These are phyloP conservation scores for Juncus effusus DNA, from an alignment of 176 grass and related monocot genomes.

Conservation along the genomic window DNA sequence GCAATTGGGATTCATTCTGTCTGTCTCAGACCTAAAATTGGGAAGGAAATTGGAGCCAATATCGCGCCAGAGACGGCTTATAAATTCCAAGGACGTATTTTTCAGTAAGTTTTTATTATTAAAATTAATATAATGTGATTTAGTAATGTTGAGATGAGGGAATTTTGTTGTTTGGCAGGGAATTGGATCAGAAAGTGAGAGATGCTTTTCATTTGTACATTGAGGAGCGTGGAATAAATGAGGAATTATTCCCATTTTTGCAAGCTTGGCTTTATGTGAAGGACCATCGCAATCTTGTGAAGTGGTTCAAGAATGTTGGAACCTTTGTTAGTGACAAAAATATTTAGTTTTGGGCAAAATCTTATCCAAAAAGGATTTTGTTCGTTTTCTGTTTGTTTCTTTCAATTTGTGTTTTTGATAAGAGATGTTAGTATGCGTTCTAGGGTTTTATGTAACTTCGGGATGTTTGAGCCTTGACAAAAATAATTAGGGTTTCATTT, in stretches of 20 bases:
- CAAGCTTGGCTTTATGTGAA: slow-evolving; percentile 99
- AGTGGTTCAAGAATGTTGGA: slow-evolving; percentile 84
- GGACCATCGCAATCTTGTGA: slow-evolving; percentile 83
- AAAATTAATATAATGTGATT: background rate
- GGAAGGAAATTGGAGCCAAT: slow-evolving; percentile 11
- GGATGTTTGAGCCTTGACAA: too few species aligned
- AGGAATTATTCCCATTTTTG: slow-evolving; percentile 86
- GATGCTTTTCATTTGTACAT: slow-evolving; percentile 87
- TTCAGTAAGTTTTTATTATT: slow-evolving; percentile 61
- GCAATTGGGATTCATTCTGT: slow-evolving; percentile 89
- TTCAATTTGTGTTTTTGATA: too few species aligned
- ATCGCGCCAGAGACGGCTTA: slow-evolving; percentile 15
- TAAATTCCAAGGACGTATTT: slow-evolving; percentile 75
- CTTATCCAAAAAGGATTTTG: too few species aligned
- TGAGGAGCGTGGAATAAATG: slow-evolving; percentile 81
- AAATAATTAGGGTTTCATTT: too few species aligned
- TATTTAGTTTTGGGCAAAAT: background rate
- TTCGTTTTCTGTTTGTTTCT: too few species aligned
- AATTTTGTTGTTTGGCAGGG: slow-evolving; percentile 37
- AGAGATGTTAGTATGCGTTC: too few species aligned
- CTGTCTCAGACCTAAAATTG: slow-evolving; percentile 62
- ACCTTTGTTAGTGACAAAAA: slow-evolving; percentile 55
- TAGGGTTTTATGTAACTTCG: too few species aligned
- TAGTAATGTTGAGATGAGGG: background rate
- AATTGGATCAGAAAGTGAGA: slow-evolving; percentile 82